These are phyloP conservation scores for Colletotrichum destructivum DNA, from an alignment of 2,329 filamentous ascomycete species.

Conservation along the genomic window DNA sequence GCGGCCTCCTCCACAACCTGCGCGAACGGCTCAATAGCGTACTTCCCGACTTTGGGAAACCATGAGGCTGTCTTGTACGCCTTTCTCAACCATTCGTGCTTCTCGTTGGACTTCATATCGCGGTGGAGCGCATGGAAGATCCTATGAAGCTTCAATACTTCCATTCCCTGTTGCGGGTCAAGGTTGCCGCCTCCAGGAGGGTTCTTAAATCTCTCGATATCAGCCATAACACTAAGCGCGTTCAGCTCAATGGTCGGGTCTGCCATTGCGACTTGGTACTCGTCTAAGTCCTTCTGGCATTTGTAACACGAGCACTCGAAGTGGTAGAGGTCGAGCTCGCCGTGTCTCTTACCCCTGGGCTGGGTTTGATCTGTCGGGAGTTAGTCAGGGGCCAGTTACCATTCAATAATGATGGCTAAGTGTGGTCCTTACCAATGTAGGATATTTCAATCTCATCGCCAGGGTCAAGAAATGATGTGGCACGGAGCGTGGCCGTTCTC, in stretches of 20 bases:
- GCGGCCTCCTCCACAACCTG: conserved; percentile 61
- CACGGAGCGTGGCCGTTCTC: conserved; percentile 65
- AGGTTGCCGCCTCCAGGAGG: conserved; percentile 12
- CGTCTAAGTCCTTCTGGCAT: conserved; percentile 66
- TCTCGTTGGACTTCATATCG: conserved; percentile 31
- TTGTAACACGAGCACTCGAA: conserved; percentile 67
- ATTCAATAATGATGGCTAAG: background rate
- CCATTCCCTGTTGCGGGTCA: conserved; percentile 1
- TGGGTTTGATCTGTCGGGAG: conserved; percentile 61
- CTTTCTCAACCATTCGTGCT: conserved; percentile 48
- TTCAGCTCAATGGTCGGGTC: conserved; percentile 62
- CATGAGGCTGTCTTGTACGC: conserved; percentile 57
- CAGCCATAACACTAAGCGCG: conserved; percentile 60
- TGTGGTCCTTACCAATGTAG: conserved; percentile 66
- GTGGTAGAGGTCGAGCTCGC: conserved; percentile 64
- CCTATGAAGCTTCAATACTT: conserved; percentile 5
- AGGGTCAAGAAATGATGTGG: conserved; percentile 62
- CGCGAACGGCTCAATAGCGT: conserved; percentile 66
- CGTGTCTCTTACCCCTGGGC: conserved; percentile 59
- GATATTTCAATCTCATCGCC: conserved; percentile 74
- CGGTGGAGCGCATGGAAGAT: conserved; percentile 13
- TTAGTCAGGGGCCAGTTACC: background rate
- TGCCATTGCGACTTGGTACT: conserved; percentile 64
- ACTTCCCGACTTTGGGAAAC: conserved; percentile 56
- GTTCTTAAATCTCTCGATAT: conserved; percentile 47